Base-by-base conservation (phyloP, 768 basidiomycete species). In the Rhizopogon rudus region DNA sequence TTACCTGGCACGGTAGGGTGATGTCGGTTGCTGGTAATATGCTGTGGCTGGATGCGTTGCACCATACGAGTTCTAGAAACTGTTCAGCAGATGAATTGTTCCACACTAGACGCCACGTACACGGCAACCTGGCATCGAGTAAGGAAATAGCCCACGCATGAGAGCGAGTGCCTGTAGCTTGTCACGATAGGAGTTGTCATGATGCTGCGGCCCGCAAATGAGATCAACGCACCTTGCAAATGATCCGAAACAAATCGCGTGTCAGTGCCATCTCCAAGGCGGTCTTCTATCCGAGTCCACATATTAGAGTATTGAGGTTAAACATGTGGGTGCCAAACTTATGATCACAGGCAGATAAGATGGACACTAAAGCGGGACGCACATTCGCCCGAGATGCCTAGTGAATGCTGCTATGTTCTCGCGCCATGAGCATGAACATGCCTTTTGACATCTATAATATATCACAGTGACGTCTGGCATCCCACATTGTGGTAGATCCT, bases 41-140 rank as follows among this genome's bases (percentile, higher is more conserved):
- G 25, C 25, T 25, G 25, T 25, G 25, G 4, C 25, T 25, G 25
- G 25, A 25, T 25, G 25, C 4, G 71, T 73, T 10, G 86, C 86
- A 40, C 87, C 86, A 56, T 86, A 85, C 1, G 86, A 86, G 60
- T 88, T 84, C 66, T 89, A 85, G 25, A 20, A 41, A 49, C 28
- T n/a, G 46, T 44, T 55, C 29, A 56, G 43, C 16, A 40, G 35
- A 17, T 28, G 51, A 7, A 40, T 2, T 8, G 49, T 51, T 77
- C 58, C 70, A 84, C 82, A 84, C 79, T 37, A 33, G 9, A 33
- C 31, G 75, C 84, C 41, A 83, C 76, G 84, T 85, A 57, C 12
- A 55, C 25, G 25, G 4, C 25, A 25, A 25, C 25, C 25, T 25
- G 25, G 25, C 25, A 25, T 25, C 25, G 25, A 25, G 25, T 25